phyloP scores from a whole-genome alignment of 331 rosid genomes.

The Telfairia occidentalis region DNA sequence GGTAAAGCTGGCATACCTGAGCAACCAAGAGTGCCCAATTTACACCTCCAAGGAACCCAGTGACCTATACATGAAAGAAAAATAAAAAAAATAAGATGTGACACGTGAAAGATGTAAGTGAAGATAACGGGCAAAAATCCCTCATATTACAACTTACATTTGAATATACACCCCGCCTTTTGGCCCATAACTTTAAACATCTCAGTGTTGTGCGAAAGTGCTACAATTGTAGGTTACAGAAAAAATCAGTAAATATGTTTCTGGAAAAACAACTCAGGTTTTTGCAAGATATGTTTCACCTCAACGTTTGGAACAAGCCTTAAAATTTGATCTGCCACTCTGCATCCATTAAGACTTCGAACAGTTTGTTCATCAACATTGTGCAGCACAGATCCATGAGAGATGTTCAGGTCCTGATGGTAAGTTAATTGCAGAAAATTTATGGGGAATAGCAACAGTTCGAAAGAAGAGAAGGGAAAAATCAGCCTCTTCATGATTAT shows the following conservation, averaged over 20 bases:
- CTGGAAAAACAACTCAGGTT: not conserved
- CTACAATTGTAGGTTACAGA: slow-evolving; percentile 34
- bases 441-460: not conserved
- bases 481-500: no score
- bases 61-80: slow-evolving; percentile 42
- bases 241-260: slow-evolving; percentile 4
- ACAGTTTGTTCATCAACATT: slow-evolving; percentile 89
- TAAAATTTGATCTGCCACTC: slow-evolving; percentile 97
- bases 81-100: not conserved
- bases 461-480: not conserved
- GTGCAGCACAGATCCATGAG: slow-evolving; percentile 50
- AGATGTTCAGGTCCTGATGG: slow-evolving; percentile 77
- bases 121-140: not conserved
- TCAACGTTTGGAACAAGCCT: slow-evolving; percentile 83
- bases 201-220: slow-evolving; percentile 70
- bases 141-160: slow-evolving; percentile 44
- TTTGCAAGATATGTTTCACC: slow-evolving; percentile 29
- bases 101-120: not conserved
- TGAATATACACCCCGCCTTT: slow-evolving; percentile 91
- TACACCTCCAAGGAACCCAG: slow-evolving; percentile 98
- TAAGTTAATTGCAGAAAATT: slow-evolving; percentile 6
- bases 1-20: slow-evolving; percentile 93
- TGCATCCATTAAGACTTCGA: slow-evolving; percentile 91
- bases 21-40: slow-evolving; percentile 97
- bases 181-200: slow-evolving; percentile 94